These are phyloP conservation scores for Pichia sp. DNA, from an alignment of 1,139 yeast species.

Conservation along the genomic window DNA sequence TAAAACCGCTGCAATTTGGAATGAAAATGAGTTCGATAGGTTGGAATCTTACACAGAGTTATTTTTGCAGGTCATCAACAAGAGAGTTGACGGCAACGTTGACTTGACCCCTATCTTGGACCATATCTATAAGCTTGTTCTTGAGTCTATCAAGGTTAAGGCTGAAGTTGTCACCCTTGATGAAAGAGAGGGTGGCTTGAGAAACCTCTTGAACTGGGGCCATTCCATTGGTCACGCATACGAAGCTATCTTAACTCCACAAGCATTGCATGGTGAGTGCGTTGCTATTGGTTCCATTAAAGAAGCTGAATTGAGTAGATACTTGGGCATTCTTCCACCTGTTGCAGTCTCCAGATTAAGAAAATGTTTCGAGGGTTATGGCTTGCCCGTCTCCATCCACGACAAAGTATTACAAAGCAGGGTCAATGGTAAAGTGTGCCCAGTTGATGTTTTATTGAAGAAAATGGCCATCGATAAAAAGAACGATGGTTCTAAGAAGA, in stretches of 20 bases:
- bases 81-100: conserved; percentile 34
- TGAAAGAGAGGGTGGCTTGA: conserved; percentile 91
- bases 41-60: conserved; percentile 67
- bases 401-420: conserved; percentile 69
- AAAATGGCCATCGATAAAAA: conserved; percentile 97
- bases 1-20: conserved; percentile 98
- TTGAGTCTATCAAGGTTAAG: conserved; percentile 83
- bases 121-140: conserved; percentile 70
- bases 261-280: conserved; percentile 96
- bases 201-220: conserved; percentile 91
- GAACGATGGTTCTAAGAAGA: conserved; percentile 87
- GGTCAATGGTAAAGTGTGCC: conserved; percentile 61
- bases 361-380: conserved; percentile 78
- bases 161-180: conserved; percentile 92
- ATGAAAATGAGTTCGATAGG: conserved; percentile 77
- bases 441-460: conserved; percentile 61
- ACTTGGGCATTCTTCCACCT: conserved; percentile 80
- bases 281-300: conserved; percentile 90
- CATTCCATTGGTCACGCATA: conserved; percentile 98
- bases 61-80: conserved; percentile 56
- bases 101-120: conserved; percentile 62
- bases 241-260: conserved; percentile 94
- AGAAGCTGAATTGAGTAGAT: conserved; percentile 92
- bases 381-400: conserved; percentile 71
- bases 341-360: conserved; percentile 89